These are phyloP conservation scores for Wallacemonas rigidus DNA, from an alignment of 208 protist genomes.

Conservation along the genomic window DNA sequence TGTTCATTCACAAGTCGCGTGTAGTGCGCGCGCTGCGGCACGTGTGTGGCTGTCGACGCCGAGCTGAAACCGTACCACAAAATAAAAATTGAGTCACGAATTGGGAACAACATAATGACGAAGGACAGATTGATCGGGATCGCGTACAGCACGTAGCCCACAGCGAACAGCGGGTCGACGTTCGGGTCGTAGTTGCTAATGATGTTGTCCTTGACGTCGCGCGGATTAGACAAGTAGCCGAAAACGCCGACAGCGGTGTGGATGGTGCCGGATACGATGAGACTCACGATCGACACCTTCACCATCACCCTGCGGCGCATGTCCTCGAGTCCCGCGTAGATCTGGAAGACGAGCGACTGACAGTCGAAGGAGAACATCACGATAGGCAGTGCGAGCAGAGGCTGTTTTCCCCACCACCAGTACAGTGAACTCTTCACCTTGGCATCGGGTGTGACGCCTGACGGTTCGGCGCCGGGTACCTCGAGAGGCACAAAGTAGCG, in stretches of 20 bases:
- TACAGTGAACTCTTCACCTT: background rate
- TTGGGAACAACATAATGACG: slow-evolving; percentile 73
- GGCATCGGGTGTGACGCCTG: background rate
- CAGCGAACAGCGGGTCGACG: slow-evolving; percentile 50
- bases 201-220: slow-evolving; percentile 67
- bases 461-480: background rate
- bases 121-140: slow-evolving; percentile 68
- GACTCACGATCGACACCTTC: slow-evolving; percentile 47
- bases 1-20: slow-evolving; percentile 37
- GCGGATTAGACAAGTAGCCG: slow-evolving; percentile 66
- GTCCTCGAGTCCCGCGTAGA: slow-evolving; percentile 61
- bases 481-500: slow-evolving; percentile 63
- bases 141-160: slow-evolving; percentile 64
- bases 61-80: slow-evolving; percentile 76
- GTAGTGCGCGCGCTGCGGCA: slow-evolving; percentile 52
- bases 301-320: slow-evolving; percentile 70
- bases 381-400: slow-evolving; percentile 62
- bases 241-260: slow-evolving; percentile 73
- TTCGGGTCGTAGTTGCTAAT: slow-evolving; percentile 80
- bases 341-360: slow-evolving; percentile 79
- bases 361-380: slow-evolving; percentile 89
- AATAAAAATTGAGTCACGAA: slow-evolving; percentile 79
- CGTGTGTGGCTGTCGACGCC: slow-evolving; percentile 60
- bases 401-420: slow-evolving; percentile 53
- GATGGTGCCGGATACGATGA: slow-evolving; percentile 50